These are phyloP conservation scores for Epichloe typhina DNA, from an alignment of 2,329 filamentous ascomycete genomes.

Conservation along the genomic window DNA sequence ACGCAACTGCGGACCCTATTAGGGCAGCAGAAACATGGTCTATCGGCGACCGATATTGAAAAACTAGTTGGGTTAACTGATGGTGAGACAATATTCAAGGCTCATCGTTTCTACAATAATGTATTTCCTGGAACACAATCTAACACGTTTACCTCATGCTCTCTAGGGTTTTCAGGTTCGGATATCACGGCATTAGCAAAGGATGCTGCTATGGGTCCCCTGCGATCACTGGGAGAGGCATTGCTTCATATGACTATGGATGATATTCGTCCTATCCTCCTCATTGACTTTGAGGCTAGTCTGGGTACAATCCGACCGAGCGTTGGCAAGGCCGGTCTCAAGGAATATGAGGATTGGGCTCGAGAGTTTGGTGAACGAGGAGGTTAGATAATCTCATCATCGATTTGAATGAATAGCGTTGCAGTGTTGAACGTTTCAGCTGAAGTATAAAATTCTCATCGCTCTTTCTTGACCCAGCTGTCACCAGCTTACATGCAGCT, in stretches of 20 bases:
- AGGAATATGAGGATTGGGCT: constrained; percentile 91
- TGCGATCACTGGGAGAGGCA: constrained; percentile 80
- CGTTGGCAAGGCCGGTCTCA: constrained; percentile 72
- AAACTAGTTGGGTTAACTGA: constrained; percentile 70
- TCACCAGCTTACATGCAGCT: neutral
- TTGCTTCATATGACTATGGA: constrained; percentile 87
- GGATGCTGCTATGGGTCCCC: constrained; percentile 92
- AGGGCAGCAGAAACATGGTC: constrained; percentile 73
- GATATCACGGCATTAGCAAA: constrained; percentile 96
- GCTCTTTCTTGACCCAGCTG: neutral
- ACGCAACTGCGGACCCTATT: constrained; percentile 68
- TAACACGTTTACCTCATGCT: constrained; percentile 2
- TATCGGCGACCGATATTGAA: constrained; percentile 59
- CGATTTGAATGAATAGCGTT: neutral
- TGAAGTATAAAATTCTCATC: neutral
- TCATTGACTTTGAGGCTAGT: constrained; percentile 75
- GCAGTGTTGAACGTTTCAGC: neutral
- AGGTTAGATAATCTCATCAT: constrained; percentile 33
- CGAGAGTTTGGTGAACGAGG: constrained; percentile 84
- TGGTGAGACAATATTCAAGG: constrained; percentile 38
- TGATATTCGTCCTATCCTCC: constrained; percentile 74
- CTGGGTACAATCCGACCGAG: constrained; percentile 76
- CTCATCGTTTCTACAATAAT: neutral
- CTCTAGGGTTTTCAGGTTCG: constrained; percentile 82
- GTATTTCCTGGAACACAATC: neutral